Evolutionary conservation across 2,329 filamentous ascomycete genomes (phyloP).

Genomic region (Aspergillus oerlinghausenensis): DNA sequence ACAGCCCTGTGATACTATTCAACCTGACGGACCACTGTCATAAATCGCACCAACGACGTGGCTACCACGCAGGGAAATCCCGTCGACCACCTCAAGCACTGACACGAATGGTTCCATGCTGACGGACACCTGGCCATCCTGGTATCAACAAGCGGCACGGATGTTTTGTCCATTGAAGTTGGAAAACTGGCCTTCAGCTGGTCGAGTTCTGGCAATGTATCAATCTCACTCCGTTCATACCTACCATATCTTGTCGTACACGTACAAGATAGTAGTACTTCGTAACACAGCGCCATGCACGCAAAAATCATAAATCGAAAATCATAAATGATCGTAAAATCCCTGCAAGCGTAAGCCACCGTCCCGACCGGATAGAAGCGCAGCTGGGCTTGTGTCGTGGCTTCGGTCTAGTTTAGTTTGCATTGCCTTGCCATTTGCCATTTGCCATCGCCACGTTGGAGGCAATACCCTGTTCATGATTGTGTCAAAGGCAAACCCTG

Average conservation of each 20-base stretch:
- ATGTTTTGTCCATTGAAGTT: not conserved
- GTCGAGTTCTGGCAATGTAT: not conserved
- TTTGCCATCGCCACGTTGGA: not conserved
- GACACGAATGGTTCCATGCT: too few relatives aligned
- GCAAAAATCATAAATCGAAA: not conserved
- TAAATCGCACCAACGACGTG: too few relatives aligned
- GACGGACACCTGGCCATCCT: too few relatives aligned
- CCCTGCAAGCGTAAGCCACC: not conserved
- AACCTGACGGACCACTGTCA: not conserved
- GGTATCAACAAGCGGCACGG: not conserved
- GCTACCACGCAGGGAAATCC: too few relatives aligned
- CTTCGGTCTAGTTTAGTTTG: not conserved
- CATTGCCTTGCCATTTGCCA: too few relatives aligned
- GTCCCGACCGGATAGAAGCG: not conserved
- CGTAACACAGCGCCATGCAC: not conserved
- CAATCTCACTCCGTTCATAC: too few relatives aligned
- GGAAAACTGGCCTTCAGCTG: not conserved
- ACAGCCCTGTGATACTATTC: too few relatives aligned
- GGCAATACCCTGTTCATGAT: not conserved
- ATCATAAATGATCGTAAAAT: too few relatives aligned
- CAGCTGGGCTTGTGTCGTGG: not conserved
- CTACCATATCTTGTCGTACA: too few relatives aligned
- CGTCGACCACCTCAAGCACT: too few relatives aligned
- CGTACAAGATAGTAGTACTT: not conserved
- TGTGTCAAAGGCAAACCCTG: not conserved